These are phyloP conservation scores for Ogataea populi-albae DNA, from an alignment of 805 yeast genomes.

Conservation along the genomic window DNA sequence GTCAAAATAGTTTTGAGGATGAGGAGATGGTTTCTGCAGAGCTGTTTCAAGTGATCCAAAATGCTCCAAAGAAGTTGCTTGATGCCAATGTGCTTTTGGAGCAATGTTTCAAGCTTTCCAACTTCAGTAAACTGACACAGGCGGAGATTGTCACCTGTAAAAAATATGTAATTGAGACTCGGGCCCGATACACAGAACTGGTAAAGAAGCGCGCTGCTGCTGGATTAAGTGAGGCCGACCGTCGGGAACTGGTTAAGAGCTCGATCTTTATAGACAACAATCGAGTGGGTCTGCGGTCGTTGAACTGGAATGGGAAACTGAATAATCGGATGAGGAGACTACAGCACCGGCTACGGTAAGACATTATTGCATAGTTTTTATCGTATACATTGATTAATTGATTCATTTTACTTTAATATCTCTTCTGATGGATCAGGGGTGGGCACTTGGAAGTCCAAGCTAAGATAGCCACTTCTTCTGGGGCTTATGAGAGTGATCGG, in stretches of 20 bases:
- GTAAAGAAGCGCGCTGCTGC: slow-evolving; percentile 30
- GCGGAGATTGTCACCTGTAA: slow-evolving; percentile 79
- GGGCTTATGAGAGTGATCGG: slow-evolving; percentile 48
- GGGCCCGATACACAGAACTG: slow-evolving; percentile 40
- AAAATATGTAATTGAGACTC: slow-evolving; percentile 66
- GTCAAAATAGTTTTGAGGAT: slow-evolving; percentile 21
- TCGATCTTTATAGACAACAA: slow-evolving; percentile 23
- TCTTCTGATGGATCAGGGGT: slow-evolving; percentile 29
- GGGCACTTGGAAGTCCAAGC: slow-evolving; percentile 56
- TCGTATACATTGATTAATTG: not conserved
- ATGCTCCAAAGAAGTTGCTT: slow-evolving; percentile 66
- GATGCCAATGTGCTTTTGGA: slow-evolving; percentile 72
- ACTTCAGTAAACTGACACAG: slow-evolving; percentile 62
- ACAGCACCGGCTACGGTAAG: slow-evolving; percentile 23
- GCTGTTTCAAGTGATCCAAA: slow-evolving; percentile 80
- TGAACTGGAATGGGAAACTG: slow-evolving; percentile 35
- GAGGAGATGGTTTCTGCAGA: slow-evolving; percentile 31
- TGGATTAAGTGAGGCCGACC: slow-evolving; percentile 30
- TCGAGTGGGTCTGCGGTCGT: slow-evolving; percentile 30
- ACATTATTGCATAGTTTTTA: slow-evolving; percentile 1
- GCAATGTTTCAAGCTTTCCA: slow-evolving; percentile 57
- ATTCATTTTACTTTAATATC: not conserved
- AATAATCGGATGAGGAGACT: slow-evolving; percentile 31
- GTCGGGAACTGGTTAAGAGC: slow-evolving; percentile 27
- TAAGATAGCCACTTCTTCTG: slow-evolving; percentile 49